Evolutionary conservation across 257 asterid species (phyloP), one percentile per base, ranked within the genome.

Genomic region (Solanum chiquidenum): DNA sequence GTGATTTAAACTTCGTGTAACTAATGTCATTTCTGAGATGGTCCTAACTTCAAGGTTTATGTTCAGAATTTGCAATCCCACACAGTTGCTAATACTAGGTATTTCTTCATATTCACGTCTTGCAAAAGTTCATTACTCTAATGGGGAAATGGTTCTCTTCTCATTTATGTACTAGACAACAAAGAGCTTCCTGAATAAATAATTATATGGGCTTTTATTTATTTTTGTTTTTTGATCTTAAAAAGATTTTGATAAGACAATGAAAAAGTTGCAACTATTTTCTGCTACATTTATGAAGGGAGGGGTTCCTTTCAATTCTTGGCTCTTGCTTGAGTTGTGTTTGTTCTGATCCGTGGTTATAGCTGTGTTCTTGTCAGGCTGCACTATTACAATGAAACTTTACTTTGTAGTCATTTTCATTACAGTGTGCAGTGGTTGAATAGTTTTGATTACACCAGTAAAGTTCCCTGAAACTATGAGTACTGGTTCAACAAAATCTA

Each of bases 401-500:
- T 49, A 82, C 40, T 82, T 82, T 82, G 10, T 49, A 29, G 11
- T 49, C 68, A 82, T 49, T 82, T 82, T 84, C 71, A 77, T 29
- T 37, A 37, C 29, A 29, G 87, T 35, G 71, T 38, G 87, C 80
- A 35, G 35, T 72, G 68, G 35, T 62, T 60, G 85, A 12, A 55
- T 10, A 7, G 21, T 55, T n/a, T 46, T 88, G 68, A 77, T 86
- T 85, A 38, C 46, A 66, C 79, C 66, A 84, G 83, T 52, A 40
- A 23, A 80, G 9, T 20, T 44, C 38, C 62, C 80, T 86, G 76
- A 80, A 89, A 88, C 83, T 90, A 94, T 95, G 98, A 94, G 84
- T 87, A 86, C 77, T 10, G 93, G 82, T 38, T 29, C 88, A 72
- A 89, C 89, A 62, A 90, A 89, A 58, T 42, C 90, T 46, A 35